Evolutionary conservation across 2,329 filamentous ascomycete genomes (phyloP).

Genomic region (Pleurostoma richardsiae): DNA sequence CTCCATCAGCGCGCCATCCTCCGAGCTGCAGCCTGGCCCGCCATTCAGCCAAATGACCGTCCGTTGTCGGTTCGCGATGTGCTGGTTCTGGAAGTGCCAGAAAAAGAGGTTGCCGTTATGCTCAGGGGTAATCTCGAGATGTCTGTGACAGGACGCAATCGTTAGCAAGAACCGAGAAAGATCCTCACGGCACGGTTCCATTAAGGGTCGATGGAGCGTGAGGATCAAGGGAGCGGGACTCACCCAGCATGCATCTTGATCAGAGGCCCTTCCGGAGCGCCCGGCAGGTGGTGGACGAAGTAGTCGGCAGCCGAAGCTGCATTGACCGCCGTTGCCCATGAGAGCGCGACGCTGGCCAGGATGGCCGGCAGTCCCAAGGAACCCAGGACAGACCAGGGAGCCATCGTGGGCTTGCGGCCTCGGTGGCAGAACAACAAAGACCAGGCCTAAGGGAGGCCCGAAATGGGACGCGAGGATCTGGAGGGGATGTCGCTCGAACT

Average conservation of each 20-base stretch:
- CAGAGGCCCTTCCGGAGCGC: conserved; percentile 70
- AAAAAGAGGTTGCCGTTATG: conserved; percentile 95
- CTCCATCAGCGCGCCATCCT: conserved; percentile 95
- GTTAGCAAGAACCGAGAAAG: background rate
- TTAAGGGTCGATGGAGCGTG: background rate
- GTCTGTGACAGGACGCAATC: conserved; percentile 43
- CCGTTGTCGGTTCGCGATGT: conserved; percentile 86
- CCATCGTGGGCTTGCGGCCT: background rate
- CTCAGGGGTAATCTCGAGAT: conserved; percentile 82
- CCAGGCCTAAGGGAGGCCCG: conserved; percentile 6
- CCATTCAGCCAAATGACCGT: conserved; percentile 97
- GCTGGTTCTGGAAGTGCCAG: conserved; percentile 94
- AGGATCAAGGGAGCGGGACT: conserved; percentile 24
- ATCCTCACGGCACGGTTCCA: background rate
- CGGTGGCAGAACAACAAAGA: background rate
- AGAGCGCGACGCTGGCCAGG: conserved; percentile 30
- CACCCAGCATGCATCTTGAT: conserved; percentile 99
- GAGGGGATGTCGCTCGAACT: background rate
- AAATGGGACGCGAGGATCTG: background rate
- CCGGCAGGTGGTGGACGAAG: conserved; percentile 80
- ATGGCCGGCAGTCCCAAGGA: conserved; percentile 16
- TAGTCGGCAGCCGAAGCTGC: conserved; percentile 72
- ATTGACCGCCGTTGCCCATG: conserved; percentile 31
- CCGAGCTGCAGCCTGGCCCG: conserved; percentile 92
- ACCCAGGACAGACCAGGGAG: conserved; percentile 16